phyloP scores from a whole-genome alignment of 768 basidiomycete genomes.

The Tulasnella sp. region DNA sequence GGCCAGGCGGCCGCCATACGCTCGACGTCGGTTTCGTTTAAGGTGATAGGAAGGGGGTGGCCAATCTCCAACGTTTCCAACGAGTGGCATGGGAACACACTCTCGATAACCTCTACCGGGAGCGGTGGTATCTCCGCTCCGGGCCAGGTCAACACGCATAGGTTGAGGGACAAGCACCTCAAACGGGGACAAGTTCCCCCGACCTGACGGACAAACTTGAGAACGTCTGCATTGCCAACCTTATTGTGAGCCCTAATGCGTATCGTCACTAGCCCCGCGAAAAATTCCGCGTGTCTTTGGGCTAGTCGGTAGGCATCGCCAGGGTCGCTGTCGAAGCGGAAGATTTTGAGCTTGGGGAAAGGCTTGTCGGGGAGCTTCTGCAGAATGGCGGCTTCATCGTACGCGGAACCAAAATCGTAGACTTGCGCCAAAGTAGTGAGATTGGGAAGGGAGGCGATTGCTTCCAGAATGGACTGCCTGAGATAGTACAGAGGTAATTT shows the following conservation, averaged over 20 bases:
- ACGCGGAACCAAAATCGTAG: fast-evolving
- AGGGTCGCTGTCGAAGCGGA: not conserved
- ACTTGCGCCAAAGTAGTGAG: not conserved
- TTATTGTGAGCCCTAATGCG: not conserved
- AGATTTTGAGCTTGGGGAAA: not conserved
- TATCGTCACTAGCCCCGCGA: not conserved
- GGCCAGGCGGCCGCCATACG: not conserved
- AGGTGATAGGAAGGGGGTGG: not conserved
- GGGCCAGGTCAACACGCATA: not conserved
- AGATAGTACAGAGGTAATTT: not conserved
- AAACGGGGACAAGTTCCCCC: not conserved
- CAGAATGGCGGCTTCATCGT: not conserved
- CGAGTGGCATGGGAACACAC: not conserved
- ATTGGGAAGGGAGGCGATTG: not conserved
- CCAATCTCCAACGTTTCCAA: not conserved
- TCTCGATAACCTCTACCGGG: not conserved
- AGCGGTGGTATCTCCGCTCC: not conserved
- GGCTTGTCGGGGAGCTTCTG: not conserved
- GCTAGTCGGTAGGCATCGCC: not conserved
- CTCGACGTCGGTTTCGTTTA: not conserved
- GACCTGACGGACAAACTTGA: not conserved
- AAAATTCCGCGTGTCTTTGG: not conserved
- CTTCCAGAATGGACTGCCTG: not conserved
- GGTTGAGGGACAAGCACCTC: not conserved
- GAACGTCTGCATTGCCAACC: not conserved